Evolutionary conservation across 345 rosid species (phyloP).

Genomic region (Populus deltoides): DNA sequence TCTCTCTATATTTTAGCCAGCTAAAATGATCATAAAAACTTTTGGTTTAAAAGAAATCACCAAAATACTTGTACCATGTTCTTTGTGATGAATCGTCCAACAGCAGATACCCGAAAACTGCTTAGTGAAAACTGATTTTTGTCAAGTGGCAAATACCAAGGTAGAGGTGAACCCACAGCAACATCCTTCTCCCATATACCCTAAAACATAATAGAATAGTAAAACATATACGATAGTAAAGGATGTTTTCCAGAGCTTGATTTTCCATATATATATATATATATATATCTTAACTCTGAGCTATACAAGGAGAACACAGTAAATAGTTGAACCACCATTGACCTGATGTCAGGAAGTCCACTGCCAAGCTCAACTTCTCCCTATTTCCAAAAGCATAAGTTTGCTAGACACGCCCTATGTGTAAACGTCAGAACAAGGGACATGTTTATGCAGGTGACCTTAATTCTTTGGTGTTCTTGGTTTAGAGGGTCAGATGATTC

Average conservation of each 20-base stretch:
- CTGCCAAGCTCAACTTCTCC: constrained; percentile 71
- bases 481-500: constrained; percentile 67
- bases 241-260: not conserved
- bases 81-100: no score
- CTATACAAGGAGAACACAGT: not conserved
- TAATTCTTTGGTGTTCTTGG: constrained; percentile 61
- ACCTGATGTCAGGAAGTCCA: constrained; percentile 84
- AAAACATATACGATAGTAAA: no score
- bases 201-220: not conserved
- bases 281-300: not conserved
- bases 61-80: no score
- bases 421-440: not conserved
- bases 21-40: no score
- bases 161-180: no score
- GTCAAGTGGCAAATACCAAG: no score
- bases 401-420: not conserved
- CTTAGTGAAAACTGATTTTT: no score
- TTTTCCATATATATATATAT: no score
- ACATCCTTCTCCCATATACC: no score
- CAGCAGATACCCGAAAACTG: no score
- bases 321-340: constrained; percentile 23
- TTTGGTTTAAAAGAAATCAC: no score
- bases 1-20: no score
- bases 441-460: constrained; percentile 35
- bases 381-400: constrained; percentile 28